phyloP scores from a whole-genome alignment of 1,284 basidiomycete genomes.

The Leccinum subfulvum region DNA sequence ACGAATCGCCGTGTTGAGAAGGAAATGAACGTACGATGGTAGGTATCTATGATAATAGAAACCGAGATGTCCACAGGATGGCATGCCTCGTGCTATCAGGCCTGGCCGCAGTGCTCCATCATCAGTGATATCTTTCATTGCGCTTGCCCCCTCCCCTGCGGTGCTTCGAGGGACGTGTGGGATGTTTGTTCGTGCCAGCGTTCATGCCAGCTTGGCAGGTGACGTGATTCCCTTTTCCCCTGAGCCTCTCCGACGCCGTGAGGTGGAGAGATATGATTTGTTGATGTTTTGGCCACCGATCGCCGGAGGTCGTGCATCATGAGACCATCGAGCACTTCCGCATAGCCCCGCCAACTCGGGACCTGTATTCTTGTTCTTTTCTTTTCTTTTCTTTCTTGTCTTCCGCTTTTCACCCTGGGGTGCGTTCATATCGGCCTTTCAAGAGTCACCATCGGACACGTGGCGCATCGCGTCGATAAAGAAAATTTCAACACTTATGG shows the following conservation, averaged over 20 bases:
- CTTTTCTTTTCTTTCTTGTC: not conserved
- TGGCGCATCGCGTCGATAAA: not conserved
- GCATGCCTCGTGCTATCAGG: conserved; percentile 11
- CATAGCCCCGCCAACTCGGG: not conserved
- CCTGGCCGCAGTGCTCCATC: not conserved
- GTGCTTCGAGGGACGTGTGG: not conserved
- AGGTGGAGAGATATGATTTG: not conserved
- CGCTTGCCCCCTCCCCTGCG: not conserved
- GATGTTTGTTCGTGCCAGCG: conserved; percentile 1
- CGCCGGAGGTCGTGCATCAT: not conserved
- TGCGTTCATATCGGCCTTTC: conserved; percentile 5
- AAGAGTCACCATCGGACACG: not conserved
- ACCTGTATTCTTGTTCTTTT: not conserved
- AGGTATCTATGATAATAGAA: conserved; percentile 1
- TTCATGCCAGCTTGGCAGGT: not conserved
- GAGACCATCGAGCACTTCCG: not conserved
- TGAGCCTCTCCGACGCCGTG: not conserved
- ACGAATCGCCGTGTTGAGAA: conserved; percentile 13
- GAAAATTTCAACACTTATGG: not conserved
- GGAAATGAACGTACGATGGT: conserved; percentile 2
- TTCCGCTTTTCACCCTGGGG: not conserved
- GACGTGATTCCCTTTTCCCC: not conserved
- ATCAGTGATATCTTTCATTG: not conserved
- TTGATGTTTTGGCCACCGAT: not conserved
- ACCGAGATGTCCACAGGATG: conserved; percentile 4